Percentiles rank a stretch among this genome's conserved stretches.
phyloP scores from a whole-genome alignment of 257 asterid species.

The Solanum virginianum region DNA sequence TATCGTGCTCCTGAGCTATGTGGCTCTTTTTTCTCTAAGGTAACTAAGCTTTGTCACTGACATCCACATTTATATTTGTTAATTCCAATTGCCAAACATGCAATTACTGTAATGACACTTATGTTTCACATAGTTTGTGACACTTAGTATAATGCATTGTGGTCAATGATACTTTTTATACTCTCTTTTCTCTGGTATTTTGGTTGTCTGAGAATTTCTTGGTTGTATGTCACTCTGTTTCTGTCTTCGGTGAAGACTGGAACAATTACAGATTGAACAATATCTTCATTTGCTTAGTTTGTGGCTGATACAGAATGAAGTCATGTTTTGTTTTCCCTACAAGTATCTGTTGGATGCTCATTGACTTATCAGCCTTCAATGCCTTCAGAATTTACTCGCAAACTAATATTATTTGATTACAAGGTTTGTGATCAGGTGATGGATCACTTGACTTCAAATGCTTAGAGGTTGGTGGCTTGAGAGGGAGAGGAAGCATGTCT shows the following conservation, averaged over 20 bases:
- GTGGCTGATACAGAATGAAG: background rate
- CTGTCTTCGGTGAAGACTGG: background rate
- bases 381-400: background rate
- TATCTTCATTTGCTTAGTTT: background rate
- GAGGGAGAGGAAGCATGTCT: background rate
- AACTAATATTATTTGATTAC: background rate
- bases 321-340: background rate
- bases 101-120: background rate
- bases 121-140: background rate
- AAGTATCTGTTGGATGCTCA: background rate
- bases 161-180: background rate
- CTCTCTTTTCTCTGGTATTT: background rate
- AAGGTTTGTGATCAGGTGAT: background rate
- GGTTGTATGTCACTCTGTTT: background rate
- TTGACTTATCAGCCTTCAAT: background rate
- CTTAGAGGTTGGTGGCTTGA: background rate
- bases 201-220: background rate
- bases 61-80: background rate
- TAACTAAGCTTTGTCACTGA: conserved; percentile 20
- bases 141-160: background rate
- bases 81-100: background rate
- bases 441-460: background rate
- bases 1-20: conserved; percentile 97
- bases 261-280: background rate
- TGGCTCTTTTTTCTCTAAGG: conserved; percentile 95